Evolutionary conservation across 2,329 filamentous ascomycete species (phyloP).

Genomic region (Ceratocystis harringtonii): DNA sequence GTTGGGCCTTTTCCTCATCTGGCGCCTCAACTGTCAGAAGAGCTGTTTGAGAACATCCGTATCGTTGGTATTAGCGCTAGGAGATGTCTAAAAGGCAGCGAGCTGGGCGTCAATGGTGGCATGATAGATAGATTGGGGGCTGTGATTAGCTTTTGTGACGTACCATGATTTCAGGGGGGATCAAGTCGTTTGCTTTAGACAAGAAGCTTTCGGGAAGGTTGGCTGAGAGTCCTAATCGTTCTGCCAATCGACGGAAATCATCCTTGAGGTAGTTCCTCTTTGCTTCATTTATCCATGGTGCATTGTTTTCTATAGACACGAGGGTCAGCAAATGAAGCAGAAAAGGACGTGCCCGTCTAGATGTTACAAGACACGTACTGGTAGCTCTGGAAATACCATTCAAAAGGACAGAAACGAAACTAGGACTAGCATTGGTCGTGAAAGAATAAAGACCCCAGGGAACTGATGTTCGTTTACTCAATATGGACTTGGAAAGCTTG

Average conservation of each 20-base stretch:
- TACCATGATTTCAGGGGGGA: conserved; percentile 51
- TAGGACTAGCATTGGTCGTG: conserved; percentile 23
- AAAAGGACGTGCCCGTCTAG: background rate
- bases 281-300: conserved; percentile 55
- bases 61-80: conserved; percentile 43
- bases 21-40: conserved; percentile 25
- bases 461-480: conserved; percentile 36
- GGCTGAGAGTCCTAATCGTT: conserved; percentile 26
- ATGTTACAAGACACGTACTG: conserved; percentile 26
- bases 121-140: conserved; percentile 33
- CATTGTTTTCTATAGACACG: conserved; percentile 45
- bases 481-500: conserved; percentile 45
- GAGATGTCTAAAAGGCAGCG: conserved; percentile 45
- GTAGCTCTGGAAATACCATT: conserved; percentile 48
- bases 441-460: background rate
- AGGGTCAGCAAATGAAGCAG: background rate
- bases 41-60: conserved; percentile 34
- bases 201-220: conserved; percentile 32
- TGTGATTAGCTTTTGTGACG: conserved; percentile 46
- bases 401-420: conserved; percentile 57
- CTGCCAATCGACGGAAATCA: conserved; percentile 29
- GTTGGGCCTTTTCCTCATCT: conserved; percentile 31
- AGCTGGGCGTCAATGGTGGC: conserved; percentile 41
- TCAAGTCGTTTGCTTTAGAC: conserved; percentile 28
- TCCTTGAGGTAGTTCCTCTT: conserved; percentile 44